Evolutionary conservation across 805 yeast species (phyloP).

Genomic region (Lachancea sp.): DNA sequence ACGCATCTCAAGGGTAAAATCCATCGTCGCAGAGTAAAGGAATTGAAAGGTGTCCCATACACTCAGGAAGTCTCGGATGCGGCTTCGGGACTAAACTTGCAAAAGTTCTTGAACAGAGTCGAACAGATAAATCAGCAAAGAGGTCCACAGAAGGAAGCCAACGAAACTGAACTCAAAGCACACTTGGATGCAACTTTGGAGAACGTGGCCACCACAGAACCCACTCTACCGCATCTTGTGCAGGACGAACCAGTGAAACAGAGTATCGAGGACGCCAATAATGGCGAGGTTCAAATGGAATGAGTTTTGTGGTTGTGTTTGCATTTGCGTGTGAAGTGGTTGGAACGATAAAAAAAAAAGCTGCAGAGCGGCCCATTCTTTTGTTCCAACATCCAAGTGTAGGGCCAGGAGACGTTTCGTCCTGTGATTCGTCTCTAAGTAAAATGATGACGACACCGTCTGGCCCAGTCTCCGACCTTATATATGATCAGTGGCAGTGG

Average conservation of each 20-base stretch:
- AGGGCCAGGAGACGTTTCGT: too few species aligned
- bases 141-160: conserved; percentile 41
- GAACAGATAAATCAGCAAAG: conserved; percentile 49
- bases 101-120: conserved; percentile 57
- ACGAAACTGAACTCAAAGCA: conserved; percentile 35
- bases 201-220: conserved; percentile 29
- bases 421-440: too few species aligned
- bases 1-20: conserved; percentile 69
- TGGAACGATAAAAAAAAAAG: background rate
- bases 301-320: background rate
- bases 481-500: too few species aligned
- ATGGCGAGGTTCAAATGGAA: conserved; percentile 16
- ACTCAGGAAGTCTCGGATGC: conserved; percentile 86
- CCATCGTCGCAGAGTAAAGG: conserved; percentile 82
- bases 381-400: too few species aligned
- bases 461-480: too few species aligned
- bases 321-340: background rate
- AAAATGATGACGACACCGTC: too few species aligned
- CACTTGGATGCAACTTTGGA: conserved; percentile 25
- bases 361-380: too few species aligned
- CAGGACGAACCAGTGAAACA: conserved; percentile 9
- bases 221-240: conserved; percentile 27
- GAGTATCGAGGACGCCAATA: conserved; percentile 17
- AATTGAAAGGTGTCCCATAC: conserved; percentile 71
- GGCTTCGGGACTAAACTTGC: conserved; percentile 74